phyloP scores from a whole-genome alignment of 2,329 filamentous ascomycete species.

The Chaetomium sp. region DNA sequence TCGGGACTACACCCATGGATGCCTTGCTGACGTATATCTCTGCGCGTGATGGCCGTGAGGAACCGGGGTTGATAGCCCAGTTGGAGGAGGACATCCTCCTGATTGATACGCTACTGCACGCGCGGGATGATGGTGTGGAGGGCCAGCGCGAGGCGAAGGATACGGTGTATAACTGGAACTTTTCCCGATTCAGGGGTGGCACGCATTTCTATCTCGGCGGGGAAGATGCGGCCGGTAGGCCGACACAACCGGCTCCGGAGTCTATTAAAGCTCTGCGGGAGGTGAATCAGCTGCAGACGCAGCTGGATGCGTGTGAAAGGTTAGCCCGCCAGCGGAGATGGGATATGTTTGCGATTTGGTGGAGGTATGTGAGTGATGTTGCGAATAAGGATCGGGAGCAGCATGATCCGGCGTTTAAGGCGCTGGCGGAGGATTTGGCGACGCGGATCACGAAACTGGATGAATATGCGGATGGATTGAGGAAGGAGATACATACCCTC shows the following conservation, averaged over 20 bases:
- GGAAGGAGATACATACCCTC: too few species aligned
- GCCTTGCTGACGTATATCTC: slow-evolving; percentile 31
- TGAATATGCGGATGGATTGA: too few species aligned
- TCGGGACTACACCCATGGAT: slow-evolving; percentile 36
- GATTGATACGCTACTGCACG: too few species aligned
- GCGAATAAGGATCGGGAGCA: slow-evolving; percentile 4
- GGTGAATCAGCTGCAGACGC: slow-evolving; percentile 11
- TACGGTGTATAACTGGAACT: too few species aligned
- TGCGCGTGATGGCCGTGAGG: slow-evolving; percentile 17
- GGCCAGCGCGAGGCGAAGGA: too few species aligned
- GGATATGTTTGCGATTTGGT: slow-evolving; percentile 38
- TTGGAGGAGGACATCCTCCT: too few species aligned
- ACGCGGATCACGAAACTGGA: not conserved
- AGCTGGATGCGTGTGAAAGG: slow-evolving; percentile 19
- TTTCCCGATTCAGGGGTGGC: too few species aligned
- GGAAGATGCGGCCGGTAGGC: not conserved
- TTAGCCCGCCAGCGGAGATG: slow-evolving; percentile 26
- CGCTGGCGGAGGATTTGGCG: not conserved
- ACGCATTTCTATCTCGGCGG: too few species aligned
- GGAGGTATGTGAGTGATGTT: slow-evolving; percentile 26
- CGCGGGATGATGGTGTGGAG: too few species aligned
- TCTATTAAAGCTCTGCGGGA: slow-evolving; percentile 27
- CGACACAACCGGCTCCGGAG: not conserved
- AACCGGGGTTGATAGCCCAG: too few species aligned
- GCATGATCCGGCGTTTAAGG: not conserved